Evolutionary conservation across 192 early-diverging fungal genomes (phyloP), one percentile per base, ranked within the genome.

Genomic region (Coemansia sp.): DNA sequence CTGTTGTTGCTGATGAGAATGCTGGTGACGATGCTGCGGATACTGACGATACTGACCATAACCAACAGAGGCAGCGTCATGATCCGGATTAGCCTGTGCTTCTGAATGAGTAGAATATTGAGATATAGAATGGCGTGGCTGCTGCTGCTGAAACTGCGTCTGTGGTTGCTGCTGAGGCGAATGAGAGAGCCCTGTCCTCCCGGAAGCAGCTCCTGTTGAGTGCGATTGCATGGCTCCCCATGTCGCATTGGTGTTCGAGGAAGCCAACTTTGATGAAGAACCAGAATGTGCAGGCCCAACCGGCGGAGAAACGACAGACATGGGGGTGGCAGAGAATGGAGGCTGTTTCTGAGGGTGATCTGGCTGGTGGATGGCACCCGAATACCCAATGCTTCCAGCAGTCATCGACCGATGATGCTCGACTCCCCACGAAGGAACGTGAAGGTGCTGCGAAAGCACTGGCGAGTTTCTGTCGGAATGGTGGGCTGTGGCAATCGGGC

Each of bases 401-500:
- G 58, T 58, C 12, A 49, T 22, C 68, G 51, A n/a, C 44, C 61
- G 75, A 65, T 57, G 69, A 56, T 57, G 69, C 44, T 69, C 69
- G 19, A 53, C 51, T 41, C n/a, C 55, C 74, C 74, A 76, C 53
- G 74, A 22, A 22, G 74, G 45, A 44, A 66, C 7, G 22, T 55
- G 67, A 22, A 13, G 50, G 45, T 44, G 72, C 39, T 50, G 56
- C 42, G 37, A 6, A 54, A 13, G 49, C 11, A 46, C 20, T 13
- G 59, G 39, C 11, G 67, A 22, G 22, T 65, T 60, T 38, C 57
- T 59, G 57, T 55, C 70, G 4, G 65, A 57, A 37, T 69, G 72
- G 50, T 69, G 67, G 1, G 69, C 63, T 11, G 72, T 75, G 17
- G 78, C 61, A 62, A 81, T 71, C 13, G 73, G 73, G 41, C 79